phyloP scores from a whole-genome alignment of 805 yeast genomes.

The Suhomyces xylopsoci region DNA sequence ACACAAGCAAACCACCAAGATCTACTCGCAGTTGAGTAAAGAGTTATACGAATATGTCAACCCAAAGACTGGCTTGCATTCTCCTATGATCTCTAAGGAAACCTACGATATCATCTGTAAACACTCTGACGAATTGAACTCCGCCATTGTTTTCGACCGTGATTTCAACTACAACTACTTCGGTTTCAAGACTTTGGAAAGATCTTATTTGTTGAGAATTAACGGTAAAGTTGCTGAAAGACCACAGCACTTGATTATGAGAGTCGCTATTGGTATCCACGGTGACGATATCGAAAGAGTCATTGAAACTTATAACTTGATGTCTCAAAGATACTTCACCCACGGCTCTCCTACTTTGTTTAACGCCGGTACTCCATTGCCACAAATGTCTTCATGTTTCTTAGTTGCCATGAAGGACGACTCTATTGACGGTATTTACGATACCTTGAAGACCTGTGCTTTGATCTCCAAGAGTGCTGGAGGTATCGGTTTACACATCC shows the following conservation, averaged over 20 bases:
- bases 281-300: constrained; percentile 51
- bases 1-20: constrained; percentile 91
- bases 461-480: constrained; percentile 93
- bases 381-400: constrained; percentile 63
- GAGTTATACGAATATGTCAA: constrained; percentile 75
- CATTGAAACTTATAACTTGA: constrained; percentile 54
- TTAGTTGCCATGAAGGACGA: constrained; percentile 86
- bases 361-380: constrained; percentile 60
- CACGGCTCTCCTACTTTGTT: constrained; percentile 63
- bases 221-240: constrained; percentile 58
- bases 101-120: constrained; percentile 36
- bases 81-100: constrained; percentile 43
- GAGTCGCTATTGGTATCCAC: constrained; percentile 61
- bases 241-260: constrained; percentile 61
- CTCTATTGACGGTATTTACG: constrained; percentile 92
- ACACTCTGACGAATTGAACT: constrained; percentile 42
- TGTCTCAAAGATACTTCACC: constrained; percentile 58
- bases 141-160: constrained; percentile 45
- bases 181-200: constrained; percentile 60
- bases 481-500: constrained; percentile 89
- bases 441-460: constrained; percentile 84
- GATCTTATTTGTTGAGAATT: constrained; percentile 53
- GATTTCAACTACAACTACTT: constrained; percentile 58
- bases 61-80: constrained; percentile 67
- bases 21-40: constrained; percentile 71